phyloP scores from a whole-genome alignment of 2,329 filamentous ascomycete species.

The Amauroascus niger region DNA sequence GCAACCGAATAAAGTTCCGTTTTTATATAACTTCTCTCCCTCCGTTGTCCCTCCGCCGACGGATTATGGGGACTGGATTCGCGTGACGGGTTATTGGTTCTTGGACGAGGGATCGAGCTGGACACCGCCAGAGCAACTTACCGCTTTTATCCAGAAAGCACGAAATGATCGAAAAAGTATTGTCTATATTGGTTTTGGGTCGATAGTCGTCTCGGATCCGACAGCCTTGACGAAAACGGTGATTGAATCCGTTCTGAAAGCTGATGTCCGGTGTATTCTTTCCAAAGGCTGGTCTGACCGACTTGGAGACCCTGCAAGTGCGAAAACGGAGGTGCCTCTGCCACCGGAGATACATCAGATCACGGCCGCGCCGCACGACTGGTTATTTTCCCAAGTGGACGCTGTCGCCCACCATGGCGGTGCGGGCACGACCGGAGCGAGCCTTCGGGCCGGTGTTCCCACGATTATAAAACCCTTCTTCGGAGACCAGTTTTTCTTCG shows the following conservation, averaged over 20 bases:
- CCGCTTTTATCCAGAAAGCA: conserved; percentile 73
- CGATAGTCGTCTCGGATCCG: conserved; percentile 86
- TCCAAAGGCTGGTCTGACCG: conserved; percentile 97
- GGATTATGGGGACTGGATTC: conserved; percentile 96
- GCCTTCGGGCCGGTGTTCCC: conserved; percentile 77
- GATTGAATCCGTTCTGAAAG: conserved; percentile 78
- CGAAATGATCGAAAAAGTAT: conserved; percentile 75
- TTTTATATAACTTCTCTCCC: conserved; percentile 94
- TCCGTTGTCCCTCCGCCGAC: conserved; percentile 87
- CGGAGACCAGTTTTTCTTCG: conserved; percentile 96
- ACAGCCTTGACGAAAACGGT: conserved; percentile 84
- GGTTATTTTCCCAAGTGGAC: conserved; percentile 89
- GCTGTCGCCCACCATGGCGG: conserved; percentile 92
- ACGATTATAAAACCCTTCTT: conserved; percentile 97
- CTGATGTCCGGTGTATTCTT: conserved; percentile 86
- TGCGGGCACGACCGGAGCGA: conserved; percentile 88
- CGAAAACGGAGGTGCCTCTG: conserved; percentile 57
- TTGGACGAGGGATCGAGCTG: conserved; percentile 65
- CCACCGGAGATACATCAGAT: conserved; percentile 80
- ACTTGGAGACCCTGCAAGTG: conserved; percentile 48
- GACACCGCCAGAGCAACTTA: conserved; percentile 64
- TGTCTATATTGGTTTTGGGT: conserved; percentile 94
- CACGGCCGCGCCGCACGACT: conserved; percentile 86
- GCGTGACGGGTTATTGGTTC: conserved; percentile 97
- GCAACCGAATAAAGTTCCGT: conserved; percentile 95